phyloP scores from a whole-genome alignment of 164 flowering plant species.

The Nelumbo lutea region DNA sequence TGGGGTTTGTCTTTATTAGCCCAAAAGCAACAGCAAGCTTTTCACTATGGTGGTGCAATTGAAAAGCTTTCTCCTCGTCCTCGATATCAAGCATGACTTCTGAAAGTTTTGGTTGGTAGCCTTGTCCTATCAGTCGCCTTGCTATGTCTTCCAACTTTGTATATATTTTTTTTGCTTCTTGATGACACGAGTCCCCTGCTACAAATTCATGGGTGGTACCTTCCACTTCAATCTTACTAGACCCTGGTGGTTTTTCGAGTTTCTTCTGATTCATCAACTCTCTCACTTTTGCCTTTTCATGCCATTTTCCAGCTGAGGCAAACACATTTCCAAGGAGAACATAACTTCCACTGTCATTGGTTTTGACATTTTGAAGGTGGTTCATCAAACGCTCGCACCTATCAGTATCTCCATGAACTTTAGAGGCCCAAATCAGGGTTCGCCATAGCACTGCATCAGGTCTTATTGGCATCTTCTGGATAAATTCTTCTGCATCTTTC shows the following conservation, averaged over 20 bases:
- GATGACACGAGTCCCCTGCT: conserved; percentile 40
- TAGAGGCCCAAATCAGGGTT: conserved; percentile 39
- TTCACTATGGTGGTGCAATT: conserved; percentile 40
- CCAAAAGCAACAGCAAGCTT: conserved; percentile 48
- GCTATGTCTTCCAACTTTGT: conserved; percentile 34
- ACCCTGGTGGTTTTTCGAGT: conserved; percentile 36
- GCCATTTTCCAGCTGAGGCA: conserved; percentile 45
- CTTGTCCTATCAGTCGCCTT: conserved; percentile 23
- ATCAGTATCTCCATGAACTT: conserved; percentile 31
- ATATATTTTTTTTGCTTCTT: conserved; percentile 32
- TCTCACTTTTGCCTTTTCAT: conserved; percentile 38
- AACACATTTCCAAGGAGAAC: conserved; percentile 39
- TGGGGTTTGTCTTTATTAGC: conserved; percentile 24
- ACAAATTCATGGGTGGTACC: conserved; percentile 41
- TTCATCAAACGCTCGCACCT: conserved; percentile 32
- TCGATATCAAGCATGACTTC: conserved; percentile 40
- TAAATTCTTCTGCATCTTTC: conserved; percentile 39
- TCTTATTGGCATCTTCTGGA: conserved; percentile 35
- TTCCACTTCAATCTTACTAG: conserved; percentile 38
- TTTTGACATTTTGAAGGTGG: conserved; percentile 18
- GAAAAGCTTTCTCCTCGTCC: conserved; percentile 35
- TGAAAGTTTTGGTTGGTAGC: conserved; percentile 30
- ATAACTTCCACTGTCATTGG: conserved; percentile 31
- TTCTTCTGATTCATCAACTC: conserved; percentile 33
- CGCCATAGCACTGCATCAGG: conserved; percentile 43